Base-by-base conservation (phyloP, 1,139 yeast genomes). In the Petasospora rhodanensis region DNA sequence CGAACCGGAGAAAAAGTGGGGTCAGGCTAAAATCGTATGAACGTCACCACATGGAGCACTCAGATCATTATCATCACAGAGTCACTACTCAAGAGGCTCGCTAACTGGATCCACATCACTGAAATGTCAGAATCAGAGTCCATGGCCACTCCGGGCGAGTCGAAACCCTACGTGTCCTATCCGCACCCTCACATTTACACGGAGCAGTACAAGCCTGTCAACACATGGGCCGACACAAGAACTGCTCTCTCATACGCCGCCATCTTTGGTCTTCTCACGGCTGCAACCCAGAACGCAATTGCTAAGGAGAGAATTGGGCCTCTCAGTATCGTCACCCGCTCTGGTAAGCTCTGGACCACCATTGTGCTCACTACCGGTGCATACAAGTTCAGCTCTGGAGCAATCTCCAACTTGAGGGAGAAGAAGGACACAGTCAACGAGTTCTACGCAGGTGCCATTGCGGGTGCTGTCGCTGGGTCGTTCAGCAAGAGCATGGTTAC, bases 401-500 rank as follows among this genome's bases (percentile, higher is more conserved):
- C 64, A 4, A 36, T 65, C 10, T 58, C 70, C 32, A 70, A 70
- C 47, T 47, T 70, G 37, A 56, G 71, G 32, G 65, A 64, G 45
- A 55, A 57, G 41, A 64, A 64, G 38, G 68, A 68, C 32, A 66
- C 73, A 4, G 46, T 59, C 32, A 72, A 68, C 48, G 68, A 70
- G 34, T 64, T 70, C 40, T 51, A 58, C 31, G 76, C 79, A 23
- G 77, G 77, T 26, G 61, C 66, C 18, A 55, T 68, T 16, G 72
- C 75, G 26, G 76, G 76, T 32, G 64, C 64, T 7, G 40, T 68
- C 18, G 45, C 64, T 19, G 74, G 75, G 7, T 41, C 52, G 14
- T 45, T 59, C 31, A 60, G 62, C 37, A 61, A 62, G 28, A 47
- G 61, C 17, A 52, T 68, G n/a, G 62, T 71, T 24, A 65, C 62